Conservation (phyloP, 192 early-diverging fungal genomes). For the Backusella sp. region DNA sequence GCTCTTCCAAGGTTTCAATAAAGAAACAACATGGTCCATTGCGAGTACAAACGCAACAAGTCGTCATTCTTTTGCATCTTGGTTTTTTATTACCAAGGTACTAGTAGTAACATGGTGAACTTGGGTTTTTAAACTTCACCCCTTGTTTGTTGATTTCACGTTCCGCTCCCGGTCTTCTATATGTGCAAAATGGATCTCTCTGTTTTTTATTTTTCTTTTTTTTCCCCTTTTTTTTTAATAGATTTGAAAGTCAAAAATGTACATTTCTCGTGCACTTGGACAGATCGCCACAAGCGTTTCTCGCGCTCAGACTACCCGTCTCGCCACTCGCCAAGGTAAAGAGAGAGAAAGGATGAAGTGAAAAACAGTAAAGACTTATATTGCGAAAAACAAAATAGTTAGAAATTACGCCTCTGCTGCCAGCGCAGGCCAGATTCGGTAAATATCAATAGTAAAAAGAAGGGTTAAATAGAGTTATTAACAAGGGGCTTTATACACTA, state of each 20-base stretch:
- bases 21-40: not conserved
- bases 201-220: slow-evolving; percentile 3
- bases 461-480: not conserved
- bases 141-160: not conserved
- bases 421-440: slow-evolving; percentile 31
- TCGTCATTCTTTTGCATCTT: not conserved
- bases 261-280: slow-evolving; percentile 41
- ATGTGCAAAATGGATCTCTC: not conserved
- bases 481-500: slow-evolving; percentile 59
- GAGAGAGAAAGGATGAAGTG: slow-evolving; percentile 11
- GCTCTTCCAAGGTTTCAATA: not conserved
- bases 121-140: not conserved
- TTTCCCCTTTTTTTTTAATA: not conserved
- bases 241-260: slow-evolving; percentile 20
- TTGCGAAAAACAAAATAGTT: not conserved
- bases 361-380: not conserved
- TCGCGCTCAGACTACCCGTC: slow-evolving; percentile 32
- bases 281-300: slow-evolving; percentile 26
- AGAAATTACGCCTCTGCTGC: slow-evolving; percentile 20
- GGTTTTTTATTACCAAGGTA: not conserved
- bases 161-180: not conserved
- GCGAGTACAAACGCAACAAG: not conserved
- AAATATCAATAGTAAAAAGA: not conserved
- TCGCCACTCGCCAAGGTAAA: slow-evolving; percentile 23
- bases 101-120: not conserved